A percentile compares a stretch with the other conserved stretches of the same genome.
phyloP scores from a whole-genome alignment of 2,329 filamentous ascomycete species.

The Ceratocystis smalleyi region DNA sequence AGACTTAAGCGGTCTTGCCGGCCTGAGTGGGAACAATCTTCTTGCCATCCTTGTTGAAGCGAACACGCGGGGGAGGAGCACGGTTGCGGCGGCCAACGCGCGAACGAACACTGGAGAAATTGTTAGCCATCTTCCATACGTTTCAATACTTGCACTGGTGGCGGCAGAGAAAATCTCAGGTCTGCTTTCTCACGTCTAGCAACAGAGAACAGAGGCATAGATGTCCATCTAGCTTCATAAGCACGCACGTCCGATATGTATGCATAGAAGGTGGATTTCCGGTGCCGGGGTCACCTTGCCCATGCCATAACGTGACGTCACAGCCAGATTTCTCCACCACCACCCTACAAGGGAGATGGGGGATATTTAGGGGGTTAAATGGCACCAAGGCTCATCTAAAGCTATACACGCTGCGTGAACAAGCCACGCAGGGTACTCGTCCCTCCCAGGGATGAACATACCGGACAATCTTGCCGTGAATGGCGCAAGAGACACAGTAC shows the following conservation, averaged over 20 bases:
- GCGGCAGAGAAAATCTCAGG: not conserved
- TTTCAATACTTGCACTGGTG: not conserved
- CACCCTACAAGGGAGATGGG: constrained; percentile 18
- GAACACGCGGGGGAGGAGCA: constrained; percentile 88
- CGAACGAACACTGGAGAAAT: constrained; percentile 68
- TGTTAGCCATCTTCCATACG: constrained; percentile 27
- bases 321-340: not conserved
- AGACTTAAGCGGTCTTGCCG: constrained; percentile 38
- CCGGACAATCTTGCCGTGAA: constrained; percentile 99
- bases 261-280: not conserved
- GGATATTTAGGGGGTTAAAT: constrained; percentile 23
- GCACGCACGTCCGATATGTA: constrained; percentile 2
- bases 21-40: constrained; percentile 84
- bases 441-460: constrained; percentile 54
- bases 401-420: constrained; percentile 13
- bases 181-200: not conserved
- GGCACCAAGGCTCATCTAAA: constrained; percentile 44
- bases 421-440: constrained; percentile 35
- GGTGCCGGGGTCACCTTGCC: not conserved
- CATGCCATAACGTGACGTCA: constrained; percentile 5
- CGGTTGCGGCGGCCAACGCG: constrained; percentile 96
- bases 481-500: constrained; percentile 99
- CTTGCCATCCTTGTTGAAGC: constrained; percentile 99
- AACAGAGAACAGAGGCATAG: constrained; percentile 4
- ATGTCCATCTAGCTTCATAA: constrained; percentile 12